Evolutionary conservation across 768 basidiomycete species (phyloP), one percentile per base, ranked within the genome.

Genomic region (Suillus clintonianus): DNA sequence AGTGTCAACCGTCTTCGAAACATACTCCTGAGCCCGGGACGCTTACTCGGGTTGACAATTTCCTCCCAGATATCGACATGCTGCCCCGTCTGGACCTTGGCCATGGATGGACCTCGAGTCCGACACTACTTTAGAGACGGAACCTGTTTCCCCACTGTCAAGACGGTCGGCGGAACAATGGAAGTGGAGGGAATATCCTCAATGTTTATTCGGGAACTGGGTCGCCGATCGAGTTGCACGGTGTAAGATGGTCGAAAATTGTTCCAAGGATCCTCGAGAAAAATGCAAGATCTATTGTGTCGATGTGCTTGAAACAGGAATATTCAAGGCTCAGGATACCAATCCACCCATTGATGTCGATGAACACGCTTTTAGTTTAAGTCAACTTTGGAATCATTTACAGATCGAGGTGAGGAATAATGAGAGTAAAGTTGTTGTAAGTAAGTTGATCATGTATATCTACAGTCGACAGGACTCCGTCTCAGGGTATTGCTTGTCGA

Each of bases 161-260:
- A 59, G 22, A 39, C 37, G 27, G 0, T 3, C 55, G 36, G 22
- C 10, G 17, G 48, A 37, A 14, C 30, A 27, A 36, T 19, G 57
- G 39, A 36, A 30, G 2, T 78, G 77, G 77, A 47, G 68, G 24
- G 59, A 64, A 61, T 85, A 84, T 67, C 82, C 84, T 0, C 78
- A 82, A 62, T 77, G 78, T 0, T 67, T 79, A 5, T 85, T 80
- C 67, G 80, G 82, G 1, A 85, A 83, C 65, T 85, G 84, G 84
- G 81, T 80, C 0, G 68, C 67, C 1, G 66, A 67, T 4, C 83
- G 84, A 59, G 69, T 76, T 30, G 39, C 60, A 34, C 66, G 67
- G 50, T 72, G 73, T 42, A 64, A 63, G 42, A 74, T 78, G 63
- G 65, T 67, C 15, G 60, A 53, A 5, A 53, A 53, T 19, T 61